Evolutionary conservation across 2,329 filamentous ascomycete genomes (phyloP).

Genomic region (Talaromyces sp.): DNA sequence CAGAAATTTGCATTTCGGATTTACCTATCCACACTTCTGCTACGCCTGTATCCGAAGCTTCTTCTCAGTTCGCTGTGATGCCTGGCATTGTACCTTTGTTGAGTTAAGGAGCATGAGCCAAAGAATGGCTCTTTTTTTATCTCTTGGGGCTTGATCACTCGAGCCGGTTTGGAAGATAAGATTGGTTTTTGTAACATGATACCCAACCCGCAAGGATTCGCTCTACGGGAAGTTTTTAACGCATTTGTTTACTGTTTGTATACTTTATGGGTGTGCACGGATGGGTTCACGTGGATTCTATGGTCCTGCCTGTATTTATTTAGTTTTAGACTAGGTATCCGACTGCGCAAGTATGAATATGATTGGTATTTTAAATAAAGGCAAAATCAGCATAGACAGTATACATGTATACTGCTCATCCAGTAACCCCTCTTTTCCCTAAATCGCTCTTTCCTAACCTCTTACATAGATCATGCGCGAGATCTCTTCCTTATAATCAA

Average conservation of each 20-base stretch:
- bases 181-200: background rate
- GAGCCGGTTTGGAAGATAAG: background rate
- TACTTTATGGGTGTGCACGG: no score
- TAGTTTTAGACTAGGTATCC: conserved; percentile 7
- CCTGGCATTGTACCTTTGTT: background rate
- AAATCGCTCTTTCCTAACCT: background rate
- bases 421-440: background rate
- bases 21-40: background rate
- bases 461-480: conserved; percentile 14
- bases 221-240: background rate
- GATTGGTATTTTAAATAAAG: conserved; percentile 11
- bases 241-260: background rate
- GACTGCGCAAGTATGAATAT: conserved; percentile 11
- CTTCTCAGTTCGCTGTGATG: background rate
- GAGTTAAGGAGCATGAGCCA: background rate
- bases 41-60: background rate
- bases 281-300: no score
- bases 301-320: no score
- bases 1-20: conserved; percentile 1
- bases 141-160: background rate
- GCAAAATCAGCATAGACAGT: conserved; percentile 14
- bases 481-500: conserved; percentile 16
- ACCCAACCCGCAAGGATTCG: background rate
- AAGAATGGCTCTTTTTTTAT: background rate
- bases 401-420: background rate